Evolutionary conservation across 441 rosid genomes (phyloP).

Genomic region (Omphalea diandra): DNA sequence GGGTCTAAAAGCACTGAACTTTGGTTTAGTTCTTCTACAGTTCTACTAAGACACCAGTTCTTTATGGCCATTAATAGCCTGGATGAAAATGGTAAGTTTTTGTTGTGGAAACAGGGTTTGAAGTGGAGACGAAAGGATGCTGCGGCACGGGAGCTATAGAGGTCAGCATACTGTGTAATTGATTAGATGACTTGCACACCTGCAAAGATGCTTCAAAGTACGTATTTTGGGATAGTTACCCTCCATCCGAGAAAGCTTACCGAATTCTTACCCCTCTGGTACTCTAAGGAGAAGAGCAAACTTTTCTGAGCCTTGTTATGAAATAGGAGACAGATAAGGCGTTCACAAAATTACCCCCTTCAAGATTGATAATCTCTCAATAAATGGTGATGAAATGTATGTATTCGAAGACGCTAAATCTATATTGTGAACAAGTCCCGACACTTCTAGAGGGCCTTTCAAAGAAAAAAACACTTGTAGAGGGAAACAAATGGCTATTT

Average conservation of each 20-base stretch:
- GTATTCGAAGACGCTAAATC: too few relatives aligned
- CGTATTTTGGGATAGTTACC: constrained; percentile 70
- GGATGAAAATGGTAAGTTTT: too few relatives aligned
- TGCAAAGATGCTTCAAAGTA: constrained; percentile 52
- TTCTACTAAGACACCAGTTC: too few relatives aligned
- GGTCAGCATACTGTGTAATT: constrained; percentile 39
- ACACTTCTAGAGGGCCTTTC: too few relatives aligned
- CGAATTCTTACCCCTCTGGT: neutral
- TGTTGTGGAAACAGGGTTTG: constrained; percentile 47
- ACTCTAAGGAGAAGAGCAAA: neutral
- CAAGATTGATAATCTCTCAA: too few relatives aligned
- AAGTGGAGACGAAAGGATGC: constrained; percentile 52
- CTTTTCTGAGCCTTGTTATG: neutral
- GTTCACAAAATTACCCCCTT: neutral
- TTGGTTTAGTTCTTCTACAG: too few relatives aligned
- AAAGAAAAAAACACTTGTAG: too few relatives aligned
- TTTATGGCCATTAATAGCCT: too few relatives aligned
- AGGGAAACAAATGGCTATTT: too few relatives aligned
- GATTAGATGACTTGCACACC: constrained; percentile 22
- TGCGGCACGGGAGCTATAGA: constrained; percentile 48
- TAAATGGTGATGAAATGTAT: too few relatives aligned
- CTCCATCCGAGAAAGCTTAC: constrained; percentile 65
- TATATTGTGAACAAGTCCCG: too few relatives aligned
- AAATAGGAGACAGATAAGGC: neutral
- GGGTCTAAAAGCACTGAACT: too few relatives aligned